Evolutionary conservation across 2,329 filamentous ascomycete species (phyloP).

Genomic region (Beauveria sp.): DNA sequence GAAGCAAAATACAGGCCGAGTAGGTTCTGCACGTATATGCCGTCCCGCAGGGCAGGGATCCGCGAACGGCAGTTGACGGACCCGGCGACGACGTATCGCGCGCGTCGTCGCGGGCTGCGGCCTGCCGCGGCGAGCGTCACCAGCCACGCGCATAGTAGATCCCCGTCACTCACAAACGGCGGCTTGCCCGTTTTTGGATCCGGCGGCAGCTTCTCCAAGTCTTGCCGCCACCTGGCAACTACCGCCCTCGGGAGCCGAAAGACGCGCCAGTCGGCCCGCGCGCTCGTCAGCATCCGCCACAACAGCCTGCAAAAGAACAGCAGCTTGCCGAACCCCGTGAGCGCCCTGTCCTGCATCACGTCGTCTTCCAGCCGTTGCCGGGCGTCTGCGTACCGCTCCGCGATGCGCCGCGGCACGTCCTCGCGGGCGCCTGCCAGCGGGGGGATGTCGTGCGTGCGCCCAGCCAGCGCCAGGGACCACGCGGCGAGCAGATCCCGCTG

Average conservation of each 20-base stretch:
- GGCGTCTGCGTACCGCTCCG: not conserved
- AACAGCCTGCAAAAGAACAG: not conserved
- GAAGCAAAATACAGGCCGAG: not conserved
- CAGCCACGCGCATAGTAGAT: slow-evolving; percentile 35
- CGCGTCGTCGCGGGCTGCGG: not conserved
- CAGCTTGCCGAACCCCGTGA: not conserved
- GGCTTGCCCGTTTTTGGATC: slow-evolving; percentile 19
- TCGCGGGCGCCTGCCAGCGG: slow-evolving; percentile 14
- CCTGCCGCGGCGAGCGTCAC: slow-evolving; percentile 14
- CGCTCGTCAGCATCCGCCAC: not conserved
- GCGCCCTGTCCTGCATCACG: not conserved
- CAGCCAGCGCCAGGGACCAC: slow-evolving; percentile 37
- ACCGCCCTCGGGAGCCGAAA: not conserved
- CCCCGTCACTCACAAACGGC: slow-evolving; percentile 36
- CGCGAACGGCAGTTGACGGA: slow-evolving; percentile 16
- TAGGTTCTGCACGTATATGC: slow-evolving; percentile 2
- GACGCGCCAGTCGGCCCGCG: not conserved
- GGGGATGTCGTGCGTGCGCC: slow-evolving; percentile 31
- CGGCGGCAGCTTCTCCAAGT: not conserved
- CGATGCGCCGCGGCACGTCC: not conserved
- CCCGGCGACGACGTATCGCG: slow-evolving; percentile 15
- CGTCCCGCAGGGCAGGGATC: not conserved
- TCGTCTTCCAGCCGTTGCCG: not conserved
- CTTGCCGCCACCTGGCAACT: not conserved
- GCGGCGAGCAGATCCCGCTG: slow-evolving; percentile 30